Conservation (phyloP, 345 rosid genomes). For the Abelmoschus esculentus region DNA sequence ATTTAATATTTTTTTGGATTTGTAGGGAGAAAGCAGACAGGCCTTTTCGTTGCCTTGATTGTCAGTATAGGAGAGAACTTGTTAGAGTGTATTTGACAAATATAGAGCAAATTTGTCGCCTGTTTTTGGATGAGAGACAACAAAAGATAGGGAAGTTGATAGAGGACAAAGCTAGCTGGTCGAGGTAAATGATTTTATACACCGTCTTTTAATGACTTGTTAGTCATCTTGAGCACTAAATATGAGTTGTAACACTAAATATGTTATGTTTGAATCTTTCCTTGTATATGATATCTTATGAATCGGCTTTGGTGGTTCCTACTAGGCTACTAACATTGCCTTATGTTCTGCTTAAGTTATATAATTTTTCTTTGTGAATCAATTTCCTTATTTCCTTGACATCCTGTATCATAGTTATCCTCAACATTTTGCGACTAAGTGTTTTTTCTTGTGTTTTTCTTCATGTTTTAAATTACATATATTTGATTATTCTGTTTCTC, state of each 20-base stretch:
- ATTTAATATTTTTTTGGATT: constrained; percentile 15
- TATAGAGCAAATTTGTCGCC: constrained; percentile 80
- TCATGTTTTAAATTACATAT: background rate
- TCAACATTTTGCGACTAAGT: background rate
- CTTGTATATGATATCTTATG: background rate
- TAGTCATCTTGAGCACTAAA: background rate
- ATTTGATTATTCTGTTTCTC: background rate
- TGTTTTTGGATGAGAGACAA: constrained; percentile 78
- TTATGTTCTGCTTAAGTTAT: background rate
- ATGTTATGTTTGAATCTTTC: too few species aligned
- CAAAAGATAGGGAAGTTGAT: constrained; percentile 59
- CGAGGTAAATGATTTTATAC: constrained; percentile 45
- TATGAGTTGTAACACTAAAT: background rate
- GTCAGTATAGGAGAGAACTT: constrained; percentile 84
- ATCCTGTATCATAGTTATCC: background rate
- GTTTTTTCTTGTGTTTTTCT: background rate
- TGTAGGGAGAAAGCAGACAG: constrained; percentile 82
- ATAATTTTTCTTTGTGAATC: background rate
- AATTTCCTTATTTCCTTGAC: background rate
- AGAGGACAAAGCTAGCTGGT: constrained; percentile 80
- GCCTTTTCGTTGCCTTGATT: constrained; percentile 88
- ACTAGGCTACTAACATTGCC: background rate
- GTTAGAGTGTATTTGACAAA: constrained; percentile 80
- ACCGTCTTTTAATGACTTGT: background rate
- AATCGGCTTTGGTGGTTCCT: constrained; percentile 6